Conservation (phyloP, 805 yeast species). For the Ogataea henricii region DNA sequence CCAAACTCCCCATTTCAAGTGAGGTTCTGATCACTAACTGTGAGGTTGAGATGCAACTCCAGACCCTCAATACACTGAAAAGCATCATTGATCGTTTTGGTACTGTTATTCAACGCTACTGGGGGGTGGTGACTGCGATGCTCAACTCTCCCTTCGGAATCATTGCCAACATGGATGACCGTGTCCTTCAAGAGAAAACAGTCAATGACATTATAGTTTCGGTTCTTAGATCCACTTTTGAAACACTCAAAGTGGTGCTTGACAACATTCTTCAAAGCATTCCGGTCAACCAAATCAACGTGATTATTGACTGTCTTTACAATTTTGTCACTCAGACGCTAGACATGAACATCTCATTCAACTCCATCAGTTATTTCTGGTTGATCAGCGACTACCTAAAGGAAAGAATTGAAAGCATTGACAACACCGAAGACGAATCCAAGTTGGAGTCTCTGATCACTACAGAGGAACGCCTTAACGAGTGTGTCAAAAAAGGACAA, state of each 20-base stretch:
- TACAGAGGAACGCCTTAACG: constrained; percentile 25
- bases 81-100: constrained; percentile 81
- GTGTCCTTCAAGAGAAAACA: constrained; percentile 32
- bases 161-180: constrained; percentile 29
- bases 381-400: constrained; percentile 76
- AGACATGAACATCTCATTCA: constrained; percentile 86
- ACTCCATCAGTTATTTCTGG: constrained; percentile 93
- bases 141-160: constrained; percentile 58
- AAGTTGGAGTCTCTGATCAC: constrained; percentile 20
- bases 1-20: constrained; percentile 38
- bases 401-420: constrained; percentile 29
- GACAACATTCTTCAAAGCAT: constrained; percentile 80
- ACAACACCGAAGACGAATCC: background rate
- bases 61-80: constrained; percentile 62
- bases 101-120: constrained; percentile 51
- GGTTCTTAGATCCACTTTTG: constrained; percentile 71
- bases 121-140: constrained; percentile 73
- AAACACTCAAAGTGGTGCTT: constrained; percentile 76
- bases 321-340: constrained; percentile 69
- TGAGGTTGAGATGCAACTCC: constrained; percentile 68
- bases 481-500: constrained; percentile 11
- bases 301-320: constrained; percentile 69
- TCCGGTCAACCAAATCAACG: constrained; percentile 64
- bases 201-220: constrained; percentile 50
- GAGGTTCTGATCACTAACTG: constrained; percentile 53